Evolutionary conservation across 129 eudicot species (phyloP), one percentile per base, ranked within the genome.

Genomic region (Centaurea solstitialis): DNA sequence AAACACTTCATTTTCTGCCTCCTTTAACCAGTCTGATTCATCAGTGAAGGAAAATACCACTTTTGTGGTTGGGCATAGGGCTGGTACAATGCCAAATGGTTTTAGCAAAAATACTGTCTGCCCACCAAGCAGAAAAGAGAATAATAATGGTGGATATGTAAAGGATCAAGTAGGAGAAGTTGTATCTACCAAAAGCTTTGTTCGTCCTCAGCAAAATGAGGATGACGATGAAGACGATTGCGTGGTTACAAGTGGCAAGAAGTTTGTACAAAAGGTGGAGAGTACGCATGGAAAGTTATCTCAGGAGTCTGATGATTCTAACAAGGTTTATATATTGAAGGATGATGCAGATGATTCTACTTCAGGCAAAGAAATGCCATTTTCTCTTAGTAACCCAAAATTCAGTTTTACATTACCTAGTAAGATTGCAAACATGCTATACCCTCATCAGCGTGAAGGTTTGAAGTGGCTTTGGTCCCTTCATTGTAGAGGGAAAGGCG

Each of bases 391-490:
- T 76, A 97, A 87, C 65, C 92, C 93, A 7, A 89, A 65, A 57
- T 84, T 86, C 22, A 89, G 80, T 15, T 95, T 81, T 62, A 76
- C 33, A 43, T 83, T 95, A 68, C 86, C 89, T 35, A 78, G 85
- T 73, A 91, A 81, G 82, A 91, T 95, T 85, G 91, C 93, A 61
- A 88, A 79, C 21, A 92, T 91, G 94, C 30, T 95, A 81, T 95
- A 87, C 86, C 98, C 99, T 68, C 98, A 95, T 87, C 99, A 95
- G 72, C 94, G 99, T 76, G 98, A 95, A 75, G 99, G 99, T 21
- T 81, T 95, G 75, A 95, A 88, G 83, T 95, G 99, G 99, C 94
- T 95, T 23, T 95, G 99, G 99, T 93, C 97, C 30, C 95, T 95
- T 82, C 98, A 95, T 67, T 95, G 97, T 77, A 89, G 88, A 84